Conservation (phyloP, 176 grass and related monocot species). For the Oryza brachyantha region DNA sequence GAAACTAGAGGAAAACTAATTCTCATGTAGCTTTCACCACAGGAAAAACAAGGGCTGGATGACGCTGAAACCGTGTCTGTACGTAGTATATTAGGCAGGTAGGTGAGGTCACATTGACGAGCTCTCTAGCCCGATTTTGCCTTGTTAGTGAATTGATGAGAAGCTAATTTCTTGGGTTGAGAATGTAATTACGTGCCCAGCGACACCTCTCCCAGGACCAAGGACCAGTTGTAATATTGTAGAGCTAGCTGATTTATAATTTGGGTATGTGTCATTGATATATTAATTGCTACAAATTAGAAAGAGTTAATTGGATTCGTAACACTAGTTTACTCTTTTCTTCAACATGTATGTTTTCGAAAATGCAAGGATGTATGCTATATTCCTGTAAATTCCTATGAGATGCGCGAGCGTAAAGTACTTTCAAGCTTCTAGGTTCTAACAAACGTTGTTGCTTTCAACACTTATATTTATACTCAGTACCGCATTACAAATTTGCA, state of each 20-base stretch:
- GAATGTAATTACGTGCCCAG: conserved; percentile 30
- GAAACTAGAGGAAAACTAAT: conserved; percentile 41
- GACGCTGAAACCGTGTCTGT: conserved; percentile 10
- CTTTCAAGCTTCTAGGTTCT: neutral
- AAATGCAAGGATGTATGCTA: too few relatives aligned
- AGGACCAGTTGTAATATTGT: conserved; percentile 14
- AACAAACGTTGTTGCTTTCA: neutral
- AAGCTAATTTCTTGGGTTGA: conserved; percentile 30
- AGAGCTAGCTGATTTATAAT: neutral
- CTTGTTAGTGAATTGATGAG: neutral
- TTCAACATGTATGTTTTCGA: neutral
- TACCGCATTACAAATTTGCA: neutral
- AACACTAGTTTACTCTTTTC: neutral
- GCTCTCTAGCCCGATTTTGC: conserved; percentile 31
- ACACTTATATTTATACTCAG: neutral
- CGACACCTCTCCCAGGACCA: conserved; percentile 28
- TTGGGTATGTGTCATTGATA: neutral
- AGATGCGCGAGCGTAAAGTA: too few relatives aligned
- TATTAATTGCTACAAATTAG: neutral
- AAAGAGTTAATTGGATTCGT: too few relatives aligned
- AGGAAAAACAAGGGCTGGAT: conserved; percentile 31
- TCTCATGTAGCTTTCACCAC: conserved; percentile 39
- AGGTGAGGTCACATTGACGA: conserved; percentile 16
- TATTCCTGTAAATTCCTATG: too few relatives aligned
- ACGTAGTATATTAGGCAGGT: conserved; percentile 22